A percentile compares a stretch with the other conserved stretches of the same genome.
These are phyloP conservation scores for Inga leiocalycina DNA, from an alignment of 306 rosid species.

Conservation along the genomic window DNA sequence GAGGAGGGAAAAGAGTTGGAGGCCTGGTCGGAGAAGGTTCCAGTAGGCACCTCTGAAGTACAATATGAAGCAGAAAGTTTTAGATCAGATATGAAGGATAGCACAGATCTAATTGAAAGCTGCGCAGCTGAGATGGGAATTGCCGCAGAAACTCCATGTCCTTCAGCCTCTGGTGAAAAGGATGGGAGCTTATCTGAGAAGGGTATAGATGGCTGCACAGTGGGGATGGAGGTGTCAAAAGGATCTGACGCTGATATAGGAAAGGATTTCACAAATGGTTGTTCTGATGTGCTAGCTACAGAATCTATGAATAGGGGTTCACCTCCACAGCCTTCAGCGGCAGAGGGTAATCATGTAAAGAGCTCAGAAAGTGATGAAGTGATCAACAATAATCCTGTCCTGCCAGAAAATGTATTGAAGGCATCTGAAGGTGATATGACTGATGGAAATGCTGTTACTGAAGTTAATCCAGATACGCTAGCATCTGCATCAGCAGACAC, in stretches of 20 bases:
- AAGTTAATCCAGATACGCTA: constrained; percentile 13
- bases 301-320: constrained; percentile 3
- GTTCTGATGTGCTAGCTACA: constrained; percentile 29
- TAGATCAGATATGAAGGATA: constrained; percentile 21
- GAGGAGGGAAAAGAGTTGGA: constrained; percentile 8
- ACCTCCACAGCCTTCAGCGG: constrained; percentile 30
- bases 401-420: not conserved
- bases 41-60: constrained; percentile 17
- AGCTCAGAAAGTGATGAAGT: constrained; percentile 28
- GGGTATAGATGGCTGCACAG: constrained; percentile 25
- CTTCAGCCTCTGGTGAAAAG: constrained; percentile 23
- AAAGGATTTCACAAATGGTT: constrained; percentile 15
- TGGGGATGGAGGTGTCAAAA: constrained; percentile 19
- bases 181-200: constrained; percentile 25
- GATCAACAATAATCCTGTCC: not conserved
- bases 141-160: constrained; percentile 27
- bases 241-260: constrained; percentile 21
- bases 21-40: constrained; percentile 20
- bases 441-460: constrained; percentile 25
- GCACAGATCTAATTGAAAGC: constrained; percentile 20
- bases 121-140: constrained; percentile 24
- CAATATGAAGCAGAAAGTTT: constrained; percentile 35
- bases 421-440: constrained; percentile 34
- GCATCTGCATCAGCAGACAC: not conserved
- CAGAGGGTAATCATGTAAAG: constrained; percentile 35